phyloP scores from a whole-genome alignment of 371 early-diverging fungal genomes.

The Chytridium lagenaria region DNA sequence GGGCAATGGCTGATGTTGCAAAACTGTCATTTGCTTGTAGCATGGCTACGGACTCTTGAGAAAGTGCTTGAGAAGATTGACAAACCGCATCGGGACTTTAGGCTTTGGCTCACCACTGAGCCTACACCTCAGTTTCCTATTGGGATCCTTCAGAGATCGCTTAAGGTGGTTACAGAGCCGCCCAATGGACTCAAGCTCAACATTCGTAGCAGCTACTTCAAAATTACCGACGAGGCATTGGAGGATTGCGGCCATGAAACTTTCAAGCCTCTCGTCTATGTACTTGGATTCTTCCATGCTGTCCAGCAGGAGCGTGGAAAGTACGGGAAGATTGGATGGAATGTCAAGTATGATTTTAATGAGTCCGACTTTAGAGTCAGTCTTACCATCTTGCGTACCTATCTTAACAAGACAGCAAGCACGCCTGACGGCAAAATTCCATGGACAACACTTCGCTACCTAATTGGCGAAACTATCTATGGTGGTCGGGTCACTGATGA shows the following conservation, averaged over 20 bases:
- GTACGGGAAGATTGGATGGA: constrained; percentile 70
- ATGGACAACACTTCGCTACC: constrained; percentile 65
- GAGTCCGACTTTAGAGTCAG: constrained; percentile 66
- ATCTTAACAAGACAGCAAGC: constrained; percentile 58
- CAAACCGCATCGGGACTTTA: constrained; percentile 64
- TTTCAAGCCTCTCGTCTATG: constrained; percentile 62
- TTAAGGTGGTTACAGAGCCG: constrained; percentile 72
- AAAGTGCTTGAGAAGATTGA: constrained; percentile 67
- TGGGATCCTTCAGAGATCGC: constrained; percentile 64
- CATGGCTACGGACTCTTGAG: constrained; percentile 62
- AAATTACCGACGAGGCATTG: constrained; percentile 57
- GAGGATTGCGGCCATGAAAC: constrained; percentile 57
- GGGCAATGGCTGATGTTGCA: constrained; percentile 72
- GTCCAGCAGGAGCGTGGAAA: constrained; percentile 70
- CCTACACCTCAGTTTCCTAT: constrained; percentile 64
- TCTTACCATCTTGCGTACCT: constrained; percentile 58
- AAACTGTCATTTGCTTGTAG: constrained; percentile 65
- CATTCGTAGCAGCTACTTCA: constrained; percentile 60
- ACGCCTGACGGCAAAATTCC: constrained; percentile 59
- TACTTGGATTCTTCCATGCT: constrained; percentile 66
- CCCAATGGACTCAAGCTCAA: constrained; percentile 68
- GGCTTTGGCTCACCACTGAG: constrained; percentile 68
- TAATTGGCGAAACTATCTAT: constrained; percentile 69
- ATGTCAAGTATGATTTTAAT: constrained; percentile 68
- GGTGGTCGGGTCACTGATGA: constrained; percentile 71